A percentile compares a stretch with the other conserved stretches of the same genome.
Evolutionary conservation across 805 yeast genomes (phyloP).

Genomic region (Isabelozyma pseudorhagii): DNA sequence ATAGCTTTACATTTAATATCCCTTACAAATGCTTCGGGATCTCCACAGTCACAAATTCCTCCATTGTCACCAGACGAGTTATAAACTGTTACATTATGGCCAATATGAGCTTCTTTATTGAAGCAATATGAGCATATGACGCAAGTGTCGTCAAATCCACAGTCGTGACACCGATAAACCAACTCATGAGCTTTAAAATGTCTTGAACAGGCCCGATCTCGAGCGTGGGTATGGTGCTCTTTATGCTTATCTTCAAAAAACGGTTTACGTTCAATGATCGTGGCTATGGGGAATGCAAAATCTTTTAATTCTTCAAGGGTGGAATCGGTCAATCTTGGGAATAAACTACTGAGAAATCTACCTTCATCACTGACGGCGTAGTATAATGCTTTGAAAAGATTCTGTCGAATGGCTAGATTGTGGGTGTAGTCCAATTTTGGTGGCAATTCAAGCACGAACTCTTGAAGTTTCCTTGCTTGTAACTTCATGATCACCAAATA

Average conservation of each 20-base stretch:
- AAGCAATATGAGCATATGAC: slow-evolving; percentile 74
- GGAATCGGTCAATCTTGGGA: slow-evolving; percentile 23
- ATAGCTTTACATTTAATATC: slow-evolving; percentile 47
- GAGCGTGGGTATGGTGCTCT: slow-evolving; percentile 38
- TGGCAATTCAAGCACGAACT: slow-evolving; percentile 26
- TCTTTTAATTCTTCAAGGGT: slow-evolving; percentile 12
- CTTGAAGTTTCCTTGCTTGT: not conserved
- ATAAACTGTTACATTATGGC: slow-evolving; percentile 59
- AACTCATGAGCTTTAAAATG: slow-evolving; percentile 60
- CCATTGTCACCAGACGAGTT: slow-evolving; percentile 44
- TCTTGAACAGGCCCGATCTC: slow-evolving; percentile 67
- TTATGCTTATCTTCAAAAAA: slow-evolving; percentile 9
- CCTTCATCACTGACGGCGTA: slow-evolving; percentile 39
- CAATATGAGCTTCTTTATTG: slow-evolving; percentile 63
- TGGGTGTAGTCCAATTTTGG: slow-evolving; percentile 9
- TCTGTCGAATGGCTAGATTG: slow-evolving; percentile 10
- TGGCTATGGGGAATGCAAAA: slow-evolving; percentile 7
- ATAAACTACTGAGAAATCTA: slow-evolving; percentile 24
- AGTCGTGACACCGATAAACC: slow-evolving; percentile 69
- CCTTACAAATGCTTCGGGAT: slow-evolving; percentile 57
- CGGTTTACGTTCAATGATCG: slow-evolving; percentile 5
- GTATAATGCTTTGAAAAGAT: slow-evolving; percentile 27
- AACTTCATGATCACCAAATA: not conserved
- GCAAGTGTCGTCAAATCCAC: slow-evolving; percentile 77
- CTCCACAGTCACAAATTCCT: slow-evolving; percentile 77